phyloP scores from a whole-genome alignment of 2,329 filamentous ascomycete species.

The Fusarium sacchari region DNA sequence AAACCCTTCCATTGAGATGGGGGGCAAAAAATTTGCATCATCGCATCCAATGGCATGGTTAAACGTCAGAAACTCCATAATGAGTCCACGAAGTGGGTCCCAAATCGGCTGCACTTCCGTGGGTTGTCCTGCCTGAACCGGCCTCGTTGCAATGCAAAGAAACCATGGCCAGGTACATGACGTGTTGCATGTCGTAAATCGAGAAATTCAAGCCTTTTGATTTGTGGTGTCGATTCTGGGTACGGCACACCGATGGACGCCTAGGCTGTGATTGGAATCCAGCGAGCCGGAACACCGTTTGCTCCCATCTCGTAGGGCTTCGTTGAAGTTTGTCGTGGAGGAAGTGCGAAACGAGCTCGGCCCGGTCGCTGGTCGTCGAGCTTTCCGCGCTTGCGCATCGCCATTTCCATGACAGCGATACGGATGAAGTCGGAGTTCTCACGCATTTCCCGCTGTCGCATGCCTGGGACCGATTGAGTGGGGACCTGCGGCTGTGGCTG shows the following conservation, averaged over 20 bases:
- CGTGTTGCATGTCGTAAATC: slow-evolving; percentile 28
- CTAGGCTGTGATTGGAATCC: slow-evolving; percentile 57
- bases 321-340: slow-evolving; percentile 66
- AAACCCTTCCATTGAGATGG: slow-evolving; percentile 41
- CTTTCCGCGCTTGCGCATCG: slow-evolving; percentile 74
- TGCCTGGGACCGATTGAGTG: slow-evolving; percentile 54
- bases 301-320: slow-evolving; percentile 66
- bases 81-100: slow-evolving; percentile 17
- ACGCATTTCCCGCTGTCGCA: slow-evolving; percentile 73
- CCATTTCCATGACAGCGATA: slow-evolving; percentile 77
- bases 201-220: slow-evolving; percentile 3
- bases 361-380: slow-evolving; percentile 73
- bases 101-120: slow-evolving; percentile 23
- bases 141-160: slow-evolving; percentile 38
- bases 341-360: slow-evolving; percentile 73
- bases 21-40: slow-evolving; percentile 44
- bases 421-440: slow-evolving; percentile 78
- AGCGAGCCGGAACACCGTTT: slow-evolving; percentile 69
- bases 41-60: slow-evolving; percentile 41
- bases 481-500: slow-evolving; percentile 48
- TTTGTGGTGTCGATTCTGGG: slow-evolving; percentile 1
- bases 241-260: slow-evolving; percentile 3
- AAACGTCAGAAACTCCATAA: slow-evolving; percentile 27
- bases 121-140: slow-evolving; percentile 37
- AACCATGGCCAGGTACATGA: slow-evolving; percentile 43